Evolutionary conservation across 306 rosid species (phyloP).

Genomic region (Sicyos baderoa): DNA sequence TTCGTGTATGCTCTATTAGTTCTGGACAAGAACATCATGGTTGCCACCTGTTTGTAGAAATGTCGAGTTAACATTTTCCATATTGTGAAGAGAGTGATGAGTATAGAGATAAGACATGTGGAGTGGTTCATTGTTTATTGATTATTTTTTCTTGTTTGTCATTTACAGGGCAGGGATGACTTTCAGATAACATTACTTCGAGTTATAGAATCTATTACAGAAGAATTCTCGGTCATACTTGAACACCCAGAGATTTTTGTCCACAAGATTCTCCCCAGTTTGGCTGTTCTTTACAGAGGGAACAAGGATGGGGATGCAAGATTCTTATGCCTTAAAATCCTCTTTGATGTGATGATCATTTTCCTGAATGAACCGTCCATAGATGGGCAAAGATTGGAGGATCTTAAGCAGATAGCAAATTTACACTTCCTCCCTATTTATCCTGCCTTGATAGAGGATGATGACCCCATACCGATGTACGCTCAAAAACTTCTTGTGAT

Average conservation of each 20-base stretch:
- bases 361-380: constrained; percentile 64
- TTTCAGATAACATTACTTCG: constrained; percentile 93
- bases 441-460: constrained; percentile 83
- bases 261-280: constrained; percentile 78
- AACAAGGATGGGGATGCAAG: constrained; percentile 98
- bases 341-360: constrained; percentile 71
- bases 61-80: not conserved
- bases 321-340: constrained; percentile 82
- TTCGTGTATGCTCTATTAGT: not conserved
- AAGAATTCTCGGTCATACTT: constrained; percentile 56
- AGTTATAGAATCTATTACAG: constrained; percentile 70
- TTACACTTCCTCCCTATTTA: constrained; percentile 80
- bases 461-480: constrained; percentile 88
- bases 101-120: not conserved
- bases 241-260: constrained; percentile 61
- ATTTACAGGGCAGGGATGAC: constrained; percentile 91
- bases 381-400: constrained; percentile 56
- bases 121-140: not conserved
- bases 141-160: constrained; percentile 19
- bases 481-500: constrained; percentile 99
- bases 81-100: not conserved
- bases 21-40: not conserved
- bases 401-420: constrained; percentile 60
- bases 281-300: constrained; percentile 79
- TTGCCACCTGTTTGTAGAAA: not conserved